Conservation (phyloP, 352 stramenopile genomes). For the Pythium sp. region DNA sequence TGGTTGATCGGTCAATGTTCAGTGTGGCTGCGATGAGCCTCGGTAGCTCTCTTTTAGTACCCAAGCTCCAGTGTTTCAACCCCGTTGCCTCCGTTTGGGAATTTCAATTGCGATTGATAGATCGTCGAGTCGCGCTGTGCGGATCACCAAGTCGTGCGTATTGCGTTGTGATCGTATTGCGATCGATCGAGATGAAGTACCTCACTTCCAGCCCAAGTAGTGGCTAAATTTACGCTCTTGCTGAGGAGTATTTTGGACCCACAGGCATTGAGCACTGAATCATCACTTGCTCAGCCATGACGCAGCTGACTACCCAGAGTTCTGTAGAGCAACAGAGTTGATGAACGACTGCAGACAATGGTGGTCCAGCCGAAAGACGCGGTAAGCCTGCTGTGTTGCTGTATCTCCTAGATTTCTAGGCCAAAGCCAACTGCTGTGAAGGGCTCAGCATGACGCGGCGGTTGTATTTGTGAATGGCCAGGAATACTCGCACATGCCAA, state of each 20-base stretch:
- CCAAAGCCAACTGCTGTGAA: background rate
- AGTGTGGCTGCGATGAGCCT: background rate
- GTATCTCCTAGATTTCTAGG: background rate
- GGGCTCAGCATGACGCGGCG: no score
- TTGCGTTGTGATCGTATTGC: background rate
- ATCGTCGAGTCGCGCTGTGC: background rate
- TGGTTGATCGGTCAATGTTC: background rate
- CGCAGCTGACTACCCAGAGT: background rate
- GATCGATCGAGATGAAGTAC: background rate
- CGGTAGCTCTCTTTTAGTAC: background rate
- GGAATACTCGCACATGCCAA: constrained; percentile 71
- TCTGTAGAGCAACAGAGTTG: background rate
- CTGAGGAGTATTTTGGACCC: background rate
- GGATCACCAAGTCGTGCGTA: background rate
- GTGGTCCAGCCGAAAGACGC: constrained; percentile 13
- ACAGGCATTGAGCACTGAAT: background rate
- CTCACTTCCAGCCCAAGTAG: background rate
- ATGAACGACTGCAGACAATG: background rate
- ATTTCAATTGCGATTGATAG: no score
- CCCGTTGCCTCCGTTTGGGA: background rate
- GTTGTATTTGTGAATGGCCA: constrained; percentile 16
- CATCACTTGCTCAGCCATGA: background rate
- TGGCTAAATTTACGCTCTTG: background rate
- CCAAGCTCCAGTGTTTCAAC: background rate
- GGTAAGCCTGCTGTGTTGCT: background rate